Base-by-base conservation (phyloP, 495 filamentous ascomycete species). In the Daldinia childiae region DNA sequence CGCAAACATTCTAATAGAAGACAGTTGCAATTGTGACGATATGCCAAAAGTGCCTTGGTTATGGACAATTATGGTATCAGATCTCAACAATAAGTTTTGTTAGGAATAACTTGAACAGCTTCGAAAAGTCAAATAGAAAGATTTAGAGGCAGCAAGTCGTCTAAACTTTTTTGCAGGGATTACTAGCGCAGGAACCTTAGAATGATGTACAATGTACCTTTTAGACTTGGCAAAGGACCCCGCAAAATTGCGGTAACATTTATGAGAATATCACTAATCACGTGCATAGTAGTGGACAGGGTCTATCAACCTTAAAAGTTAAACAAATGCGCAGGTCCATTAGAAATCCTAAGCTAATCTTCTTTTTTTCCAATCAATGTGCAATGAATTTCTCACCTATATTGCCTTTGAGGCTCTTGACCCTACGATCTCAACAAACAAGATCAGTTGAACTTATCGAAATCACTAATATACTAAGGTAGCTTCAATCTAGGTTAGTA, bases 1-100 rank as follows among this genome's bases (percentile, higher is more conserved):
- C 4, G 94, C 89, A 78, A 99, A 99, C 95, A 99, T 98, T 6
- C 39, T 81, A 68, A 58, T 30, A 6, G 45, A 69, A 63, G 17
- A 19, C 7, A 43, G 32, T 11, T 41, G 41, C 19, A 38, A 8
- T 26, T n/a, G 5, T 24, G 9, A 0, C 3, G 27, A 24, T 38
- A 6, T 19, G 14, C 2, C 19, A 32, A 2, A 11, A 17, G 0
- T 19, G 5, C 14, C 27, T 56, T 34, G 63, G 48, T 0, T n/a
- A 6, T 48, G 3, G 27, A 34, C 6, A n/a, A 15, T 8, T 12
- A 39, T 27, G 12, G 58, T 51, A 15, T 54, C 14, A 17, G 26
- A 5, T 30, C 6, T 64, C 11, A 34, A 15, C 0, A 15, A 70
- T 60, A 29, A 71, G 39, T 48, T 62, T 12, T 50, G 30, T 61